Base-by-base conservation (phyloP, 192 early-diverging fungal species). In the Lobosporangium transversale region DNA sequence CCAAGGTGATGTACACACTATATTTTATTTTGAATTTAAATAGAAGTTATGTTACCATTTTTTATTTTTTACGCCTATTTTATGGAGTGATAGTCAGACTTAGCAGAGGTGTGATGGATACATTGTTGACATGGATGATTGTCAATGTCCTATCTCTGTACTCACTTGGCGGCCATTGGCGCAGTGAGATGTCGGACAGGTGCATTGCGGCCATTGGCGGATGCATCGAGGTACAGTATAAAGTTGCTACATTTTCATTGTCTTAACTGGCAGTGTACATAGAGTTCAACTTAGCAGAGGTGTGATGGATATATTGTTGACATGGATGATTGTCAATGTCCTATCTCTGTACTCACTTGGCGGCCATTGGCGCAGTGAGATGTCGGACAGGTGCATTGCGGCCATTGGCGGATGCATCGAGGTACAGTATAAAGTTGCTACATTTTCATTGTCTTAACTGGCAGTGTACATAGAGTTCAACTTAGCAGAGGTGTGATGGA, bases 261-360 rank as follows among this genome's bases (percentile, higher is more conserved):
- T n/a, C 5, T n/a, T 7, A n/a, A 5, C 21, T 24, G 45, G 5
- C 11, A 24, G 3, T 50, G 36, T 17, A 29, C 40, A 44, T 17
- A 8, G 40, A 26, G 37, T 58, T 31, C 56, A 58, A 9, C 56
- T 58, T 58, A 15, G 56, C 56, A 58, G 56, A 14, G 40, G 56
- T 58, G 56, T 44, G 56, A 44, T 58, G 40, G 56, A 58, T 17
- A 29, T 24, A 17, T 9, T 58, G 40, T 27, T 44, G 56, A 42
- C 23, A 6, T 26, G 24, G 12, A 44, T 29, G 56, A 58, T 17
- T 42, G 56, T 23, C 56, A 58, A 42, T 42, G 40, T 58, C 56
- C 56, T 58, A 58, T 58, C 56, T 58, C 56, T 44, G 56, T 44
- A 58, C 56, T 58, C 56, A 58, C 56, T 58, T 44, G 40, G 56